These are phyloP conservation scores for Epichloe gansuensis DNA, from an alignment of 2,329 filamentous ascomycete genomes.

Conservation along the genomic window DNA sequence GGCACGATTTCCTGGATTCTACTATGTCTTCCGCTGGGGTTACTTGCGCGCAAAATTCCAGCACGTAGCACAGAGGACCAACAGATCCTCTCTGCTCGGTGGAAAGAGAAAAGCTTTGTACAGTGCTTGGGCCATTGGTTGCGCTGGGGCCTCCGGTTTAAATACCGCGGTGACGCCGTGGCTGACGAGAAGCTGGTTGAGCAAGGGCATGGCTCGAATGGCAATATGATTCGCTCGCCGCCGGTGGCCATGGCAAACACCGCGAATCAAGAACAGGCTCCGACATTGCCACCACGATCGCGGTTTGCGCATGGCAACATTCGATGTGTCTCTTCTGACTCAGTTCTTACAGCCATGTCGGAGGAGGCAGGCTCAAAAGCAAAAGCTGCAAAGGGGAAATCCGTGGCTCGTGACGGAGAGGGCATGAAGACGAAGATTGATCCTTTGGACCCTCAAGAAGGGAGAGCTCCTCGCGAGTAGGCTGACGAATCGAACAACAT, in stretches of 20 bases:
- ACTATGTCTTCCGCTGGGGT: slow-evolving; percentile 5
- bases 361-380: neutral
- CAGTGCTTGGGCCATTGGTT: slow-evolving; percentile 9
- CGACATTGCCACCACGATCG: neutral
- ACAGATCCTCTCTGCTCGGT: slow-evolving; percentile 7
- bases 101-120: slow-evolving; percentile 6
- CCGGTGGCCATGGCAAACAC: neutral
- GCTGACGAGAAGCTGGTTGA: neutral
- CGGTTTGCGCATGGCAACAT: neutral
- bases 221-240: neutral
- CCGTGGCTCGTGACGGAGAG: neutral
- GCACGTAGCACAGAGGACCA: slow-evolving; percentile 5
- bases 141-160: slow-evolving; percentile 10
- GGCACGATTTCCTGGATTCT: slow-evolving; percentile 19
- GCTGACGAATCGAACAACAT: neutral
- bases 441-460: neutral
- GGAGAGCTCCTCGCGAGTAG: neutral
- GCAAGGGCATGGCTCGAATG: neutral
- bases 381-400: neutral
- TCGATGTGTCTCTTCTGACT: neutral
- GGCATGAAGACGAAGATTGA: neutral
- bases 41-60: slow-evolving; percentile 8
- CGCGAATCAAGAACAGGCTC: neutral
- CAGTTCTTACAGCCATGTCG: neutral
- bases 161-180: slow-evolving; percentile 3